These are phyloP conservation scores for Batkoa obscura DNA, from an alignment of 371 early-diverging fungal species.

Conservation along the genomic window DNA sequence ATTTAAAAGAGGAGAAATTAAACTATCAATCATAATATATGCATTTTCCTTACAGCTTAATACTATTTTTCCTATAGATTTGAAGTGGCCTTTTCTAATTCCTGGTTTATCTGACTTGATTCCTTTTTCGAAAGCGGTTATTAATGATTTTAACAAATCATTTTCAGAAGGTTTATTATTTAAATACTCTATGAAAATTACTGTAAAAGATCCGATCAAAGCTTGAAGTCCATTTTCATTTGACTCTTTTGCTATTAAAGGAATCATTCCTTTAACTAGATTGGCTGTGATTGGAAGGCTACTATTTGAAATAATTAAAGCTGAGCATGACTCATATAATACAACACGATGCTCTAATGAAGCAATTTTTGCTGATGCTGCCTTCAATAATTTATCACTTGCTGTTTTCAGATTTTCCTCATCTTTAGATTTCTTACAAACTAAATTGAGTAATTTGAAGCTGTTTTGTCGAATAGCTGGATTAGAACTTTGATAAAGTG, in stretches of 20 bases:
- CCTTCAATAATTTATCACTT: background rate
- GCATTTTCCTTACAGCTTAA: conserved; percentile 5
- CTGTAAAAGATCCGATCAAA: background rate
- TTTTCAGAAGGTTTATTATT: background rate
- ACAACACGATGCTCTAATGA: conserved; percentile 2
- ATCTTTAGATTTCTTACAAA: background rate
- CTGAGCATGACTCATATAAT: background rate
- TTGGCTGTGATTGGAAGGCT: background rate
- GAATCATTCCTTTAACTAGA: background rate
- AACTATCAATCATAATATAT: conserved; percentile 12
- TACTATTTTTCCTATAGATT: background rate
- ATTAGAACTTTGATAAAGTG: background rate
- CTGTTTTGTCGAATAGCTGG: background rate
- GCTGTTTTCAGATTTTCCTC: background rate
- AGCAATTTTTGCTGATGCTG: conserved; percentile 1
- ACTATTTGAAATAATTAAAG: background rate
- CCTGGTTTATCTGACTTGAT: conserved; percentile 4
- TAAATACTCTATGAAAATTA: background rate
- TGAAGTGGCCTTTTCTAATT: background rate
- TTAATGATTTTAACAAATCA: background rate
- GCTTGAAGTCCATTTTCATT: background rate
- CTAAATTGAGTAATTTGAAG: background rate
- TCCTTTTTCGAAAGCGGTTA: background rate
- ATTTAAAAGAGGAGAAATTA: conserved; percentile 28
- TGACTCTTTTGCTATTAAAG: conserved; percentile 2